Conservation (phyloP, 352 stramenopile species). For the Pseudoperonospora humuli region DNA sequence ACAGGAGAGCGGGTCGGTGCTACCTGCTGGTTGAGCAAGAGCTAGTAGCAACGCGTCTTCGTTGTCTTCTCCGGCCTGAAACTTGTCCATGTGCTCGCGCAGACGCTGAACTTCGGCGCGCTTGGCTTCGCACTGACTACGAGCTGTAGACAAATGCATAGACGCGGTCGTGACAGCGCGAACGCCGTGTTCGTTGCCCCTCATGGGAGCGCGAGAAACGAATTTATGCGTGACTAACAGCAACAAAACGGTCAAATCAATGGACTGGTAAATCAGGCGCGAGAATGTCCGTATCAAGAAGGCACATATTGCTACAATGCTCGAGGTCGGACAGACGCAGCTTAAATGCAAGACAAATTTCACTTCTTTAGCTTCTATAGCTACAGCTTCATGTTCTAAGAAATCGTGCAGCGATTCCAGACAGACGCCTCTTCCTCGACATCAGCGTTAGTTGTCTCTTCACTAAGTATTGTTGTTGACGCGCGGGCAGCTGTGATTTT, state of each 20-base stretch:
- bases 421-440: conserved; percentile 16
- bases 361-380: conserved; percentile 10
- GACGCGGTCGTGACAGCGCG: neutral
- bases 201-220: conserved; percentile 13
- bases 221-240: neutral
- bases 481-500: conserved; percentile 15
- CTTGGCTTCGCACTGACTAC: conserved; percentile 16
- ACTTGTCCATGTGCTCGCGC: conserved; percentile 14
- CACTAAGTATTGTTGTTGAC: conserved; percentile 5
- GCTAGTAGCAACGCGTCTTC: conserved; percentile 19
- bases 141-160: neutral
- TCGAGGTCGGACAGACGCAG: neutral
- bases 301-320: conserved; percentile 21
- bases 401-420: conserved; percentile 60
- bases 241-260: conserved; percentile 10
- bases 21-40: conserved; percentile 12
- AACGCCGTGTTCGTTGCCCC: conserved; percentile 10
- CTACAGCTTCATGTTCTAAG: conserved; percentile 27
- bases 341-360: conserved; percentile 10
- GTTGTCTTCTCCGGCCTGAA: conserved; percentile 13
- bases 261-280: conserved; percentile 10
- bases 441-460: neutral
- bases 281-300: no score
- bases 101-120: conserved; percentile 16
- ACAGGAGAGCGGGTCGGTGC: conserved; percentile 46